phyloP scores from a whole-genome alignment of 306 rosid genomes.

The Vigna hirtella region DNA sequence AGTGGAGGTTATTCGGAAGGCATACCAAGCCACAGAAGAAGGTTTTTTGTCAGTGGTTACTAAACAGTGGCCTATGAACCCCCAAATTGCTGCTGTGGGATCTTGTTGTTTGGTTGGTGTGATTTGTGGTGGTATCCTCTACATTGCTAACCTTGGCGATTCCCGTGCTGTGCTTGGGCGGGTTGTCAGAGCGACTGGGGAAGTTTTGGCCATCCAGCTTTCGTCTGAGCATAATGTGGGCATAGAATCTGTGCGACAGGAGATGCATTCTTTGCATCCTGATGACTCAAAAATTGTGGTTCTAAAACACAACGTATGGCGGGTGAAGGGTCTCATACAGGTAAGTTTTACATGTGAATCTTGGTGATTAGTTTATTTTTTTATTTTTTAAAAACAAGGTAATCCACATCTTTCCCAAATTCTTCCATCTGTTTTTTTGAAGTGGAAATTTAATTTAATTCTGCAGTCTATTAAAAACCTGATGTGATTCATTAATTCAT shows the following conservation, averaged over 20 bases:
- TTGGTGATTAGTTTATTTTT: conserved; percentile 21
- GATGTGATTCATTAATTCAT: conserved; percentile 17
- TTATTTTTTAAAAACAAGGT: not conserved
- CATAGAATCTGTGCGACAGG: conserved; percentile 87
- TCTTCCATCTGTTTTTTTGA: conserved; percentile 10
- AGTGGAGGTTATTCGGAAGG: conserved; percentile 84
- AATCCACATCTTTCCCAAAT: not conserved
- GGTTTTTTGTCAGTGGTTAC: conserved; percentile 84
- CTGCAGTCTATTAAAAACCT: not conserved
- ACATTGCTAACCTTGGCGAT: conserved; percentile 93
- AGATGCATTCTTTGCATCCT: conserved; percentile 92
- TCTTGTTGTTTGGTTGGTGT: conserved; percentile 90
- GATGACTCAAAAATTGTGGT: conserved; percentile 85
- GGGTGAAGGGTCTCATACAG: conserved; percentile 97
- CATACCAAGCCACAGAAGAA: conserved; percentile 93
- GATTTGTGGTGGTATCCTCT: conserved; percentile 77
- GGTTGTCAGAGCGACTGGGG: conserved; percentile 77
- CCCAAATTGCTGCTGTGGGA: conserved; percentile 97
- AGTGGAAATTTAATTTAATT: conserved; percentile 14
- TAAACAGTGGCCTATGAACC: conserved; percentile 80
- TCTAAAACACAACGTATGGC: conserved; percentile 96
- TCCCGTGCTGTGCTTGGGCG: conserved; percentile 96
- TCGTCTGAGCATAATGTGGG: conserved; percentile 90
- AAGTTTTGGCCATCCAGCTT: conserved; percentile 80
- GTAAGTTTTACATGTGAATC: conserved; percentile 47